phyloP scores from a whole-genome alignment of 2,329 filamentous ascomycete genomes.

The Trichoderma gracile region DNA sequence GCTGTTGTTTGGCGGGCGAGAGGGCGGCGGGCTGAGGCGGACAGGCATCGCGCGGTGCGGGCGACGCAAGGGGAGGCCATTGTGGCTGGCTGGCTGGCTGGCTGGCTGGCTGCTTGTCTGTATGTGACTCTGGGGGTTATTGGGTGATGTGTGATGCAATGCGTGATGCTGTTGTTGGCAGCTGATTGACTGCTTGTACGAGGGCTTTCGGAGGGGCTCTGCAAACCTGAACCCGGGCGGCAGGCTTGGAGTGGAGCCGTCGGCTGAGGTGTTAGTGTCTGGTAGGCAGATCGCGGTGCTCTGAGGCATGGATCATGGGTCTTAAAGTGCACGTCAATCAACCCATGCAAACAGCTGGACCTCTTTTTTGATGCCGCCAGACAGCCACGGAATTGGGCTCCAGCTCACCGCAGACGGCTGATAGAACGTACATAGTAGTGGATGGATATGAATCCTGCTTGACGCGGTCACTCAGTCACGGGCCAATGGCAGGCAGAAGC shows the following conservation, averaged over 20 bases:
- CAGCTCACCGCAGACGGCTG: too few relatives aligned
- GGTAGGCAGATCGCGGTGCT: too few relatives aligned
- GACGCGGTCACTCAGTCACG: background rate
- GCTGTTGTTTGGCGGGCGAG: background rate
- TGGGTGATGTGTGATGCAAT: too few relatives aligned
- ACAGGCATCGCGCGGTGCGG: constrained; percentile 6
- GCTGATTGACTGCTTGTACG: constrained; percentile 1
- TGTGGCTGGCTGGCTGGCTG: background rate
- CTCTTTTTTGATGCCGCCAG: too few relatives aligned
- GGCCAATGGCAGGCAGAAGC: background rate
- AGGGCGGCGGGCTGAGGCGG: constrained; percentile 4
- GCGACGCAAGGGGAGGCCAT: constrained; percentile 14
- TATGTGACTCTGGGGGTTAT: too few relatives aligned
- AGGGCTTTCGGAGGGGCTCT: constrained; percentile 5
- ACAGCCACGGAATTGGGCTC: too few relatives aligned
- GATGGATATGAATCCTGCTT: background rate
- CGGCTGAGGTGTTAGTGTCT: too few relatives aligned
- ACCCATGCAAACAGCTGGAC: too few relatives aligned
- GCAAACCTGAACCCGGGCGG: background rate
- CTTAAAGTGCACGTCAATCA: too few relatives aligned
- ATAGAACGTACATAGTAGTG: background rate
- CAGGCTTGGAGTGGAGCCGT: too few relatives aligned
- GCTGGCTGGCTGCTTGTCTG: background rate
- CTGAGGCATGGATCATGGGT: too few relatives aligned
- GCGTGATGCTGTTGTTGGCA: background rate